These are phyloP conservation scores for Neospora caninum DNA, from an alignment of 169 alveolate species.

Conservation along the genomic window DNA sequence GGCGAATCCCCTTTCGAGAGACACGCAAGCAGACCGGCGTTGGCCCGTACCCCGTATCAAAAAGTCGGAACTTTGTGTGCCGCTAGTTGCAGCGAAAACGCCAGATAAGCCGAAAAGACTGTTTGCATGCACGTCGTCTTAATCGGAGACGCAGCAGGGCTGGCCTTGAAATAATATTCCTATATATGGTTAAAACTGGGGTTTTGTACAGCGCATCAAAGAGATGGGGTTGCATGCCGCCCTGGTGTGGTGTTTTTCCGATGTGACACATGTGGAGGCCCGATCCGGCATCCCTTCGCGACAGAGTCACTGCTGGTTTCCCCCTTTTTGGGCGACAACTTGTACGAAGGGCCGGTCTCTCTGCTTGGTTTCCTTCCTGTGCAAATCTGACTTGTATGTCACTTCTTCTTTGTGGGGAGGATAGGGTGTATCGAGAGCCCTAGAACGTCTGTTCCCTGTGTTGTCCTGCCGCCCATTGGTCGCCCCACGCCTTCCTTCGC, in stretches of 20 bases:
- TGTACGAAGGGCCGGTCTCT: neutral
- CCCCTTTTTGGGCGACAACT: neutral
- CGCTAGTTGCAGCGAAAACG: no score
- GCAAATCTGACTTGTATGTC: neutral
- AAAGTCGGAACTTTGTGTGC: no score
- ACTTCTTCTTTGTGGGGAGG: neutral
- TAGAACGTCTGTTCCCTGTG: neutral
- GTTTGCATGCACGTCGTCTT: no score
- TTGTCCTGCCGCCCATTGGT: neutral
- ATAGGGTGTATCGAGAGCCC: neutral
- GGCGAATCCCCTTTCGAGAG: no score
- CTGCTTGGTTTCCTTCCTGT: neutral
- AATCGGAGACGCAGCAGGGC: no score
- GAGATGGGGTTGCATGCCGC: conserved; percentile 3
- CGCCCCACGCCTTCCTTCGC: conserved; percentile 4
- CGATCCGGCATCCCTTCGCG: neutral
- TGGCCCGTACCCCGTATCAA: no score
- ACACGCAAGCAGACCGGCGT: no score
- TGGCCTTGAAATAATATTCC: no score
- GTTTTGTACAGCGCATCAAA: neutral
- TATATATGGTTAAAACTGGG: no score
- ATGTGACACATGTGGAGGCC: neutral
- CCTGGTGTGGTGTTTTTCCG: neutral
- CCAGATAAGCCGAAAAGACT: no score
- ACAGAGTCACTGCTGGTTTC: neutral